phyloP scores from a whole-genome alignment of 2,329 filamentous ascomycete species.

The Septoria linicola region DNA sequence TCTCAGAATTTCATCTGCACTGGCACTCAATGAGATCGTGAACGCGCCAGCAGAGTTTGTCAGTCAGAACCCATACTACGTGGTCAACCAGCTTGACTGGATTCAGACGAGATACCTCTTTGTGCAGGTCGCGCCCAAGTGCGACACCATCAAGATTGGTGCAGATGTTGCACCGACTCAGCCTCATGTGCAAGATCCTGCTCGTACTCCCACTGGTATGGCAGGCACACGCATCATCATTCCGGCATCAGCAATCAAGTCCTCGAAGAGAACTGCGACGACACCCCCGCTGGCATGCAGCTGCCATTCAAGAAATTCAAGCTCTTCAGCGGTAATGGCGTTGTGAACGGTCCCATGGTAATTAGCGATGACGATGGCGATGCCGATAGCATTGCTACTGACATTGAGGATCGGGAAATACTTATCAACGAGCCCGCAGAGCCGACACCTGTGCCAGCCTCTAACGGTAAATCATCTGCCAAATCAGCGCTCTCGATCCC shows the following conservation, averaged over 20 bases:
- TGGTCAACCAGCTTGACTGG: constrained; percentile 76
- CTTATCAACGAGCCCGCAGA: constrained; percentile 36
- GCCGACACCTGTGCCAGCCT: not conserved
- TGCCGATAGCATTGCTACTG: constrained; percentile 49
- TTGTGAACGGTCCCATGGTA: constrained; percentile 40
- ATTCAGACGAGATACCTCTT: constrained; percentile 87
- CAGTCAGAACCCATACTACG: constrained; percentile 59
- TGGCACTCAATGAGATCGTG: constrained; percentile 83
- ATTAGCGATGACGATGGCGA: constrained; percentile 44
- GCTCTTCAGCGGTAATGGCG: constrained; percentile 22
- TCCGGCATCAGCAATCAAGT: constrained; percentile 54
- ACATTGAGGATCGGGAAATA: constrained; percentile 49
- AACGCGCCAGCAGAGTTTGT: constrained; percentile 67
- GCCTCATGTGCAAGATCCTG: constrained; percentile 43
- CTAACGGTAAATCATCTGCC: constrained; percentile 2
- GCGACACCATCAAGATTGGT: constrained; percentile 22
- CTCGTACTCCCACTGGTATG: constrained; percentile 44
- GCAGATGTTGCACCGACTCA: constrained; percentile 27
- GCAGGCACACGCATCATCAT: constrained; percentile 46
- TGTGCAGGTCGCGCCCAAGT: constrained; percentile 44
- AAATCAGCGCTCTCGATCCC: not conserved
- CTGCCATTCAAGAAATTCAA: constrained; percentile 29
- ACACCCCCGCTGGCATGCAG: constrained; percentile 6
- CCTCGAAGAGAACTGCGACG: constrained; percentile 38
- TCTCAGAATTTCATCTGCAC: constrained; percentile 55